A percentile compares a stretch with the other conserved stretches of the same genome.
phyloP scores from a whole-genome alignment of 768 basidiomycete genomes.

The Agrocybe chaxingu region DNA sequence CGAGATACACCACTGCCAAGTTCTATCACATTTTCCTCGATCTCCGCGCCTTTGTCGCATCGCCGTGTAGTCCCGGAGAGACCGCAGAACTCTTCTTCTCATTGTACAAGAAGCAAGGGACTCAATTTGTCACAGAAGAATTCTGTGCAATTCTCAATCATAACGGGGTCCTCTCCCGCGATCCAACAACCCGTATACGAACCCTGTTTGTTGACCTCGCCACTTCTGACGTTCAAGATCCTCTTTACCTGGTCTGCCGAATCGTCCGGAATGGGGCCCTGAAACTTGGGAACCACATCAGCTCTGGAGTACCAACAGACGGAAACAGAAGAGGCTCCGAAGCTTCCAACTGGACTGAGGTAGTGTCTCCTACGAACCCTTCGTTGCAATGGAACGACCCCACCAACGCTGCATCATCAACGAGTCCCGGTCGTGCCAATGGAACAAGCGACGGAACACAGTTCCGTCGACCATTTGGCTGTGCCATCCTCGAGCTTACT shows the following conservation, averaged over 20 bases:
- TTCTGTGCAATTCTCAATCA: conserved; percentile 88
- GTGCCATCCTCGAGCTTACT: conserved; percentile 84
- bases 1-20: conserved; percentile 43
- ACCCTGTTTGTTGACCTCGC: conserved; percentile 92
- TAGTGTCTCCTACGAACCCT: conserved; percentile 19
- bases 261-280: conserved; percentile 86
- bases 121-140: conserved; percentile 91
- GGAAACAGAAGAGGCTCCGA: conserved; percentile 54
- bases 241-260: conserved; percentile 86
- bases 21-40: conserved; percentile 93
- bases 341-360: conserved; percentile 36
- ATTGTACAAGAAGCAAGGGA: conserved; percentile 80
- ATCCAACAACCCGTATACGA: conserved; percentile 71
- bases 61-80: conserved; percentile 87
- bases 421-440: conserved; percentile 20
- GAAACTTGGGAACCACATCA: conserved; percentile 62
- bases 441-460: conserved; percentile 36
- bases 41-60: conserved; percentile 88
- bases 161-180: conserved; percentile 82
- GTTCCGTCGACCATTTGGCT: conserved; percentile 91
- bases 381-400: conserved; percentile 19
- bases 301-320: conserved; percentile 43
- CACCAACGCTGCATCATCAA: conserved; percentile 4
- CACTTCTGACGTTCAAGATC: conserved; percentile 78
- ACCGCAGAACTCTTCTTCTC: conserved; percentile 93